These are phyloP conservation scores for Hymenoscyphus albidus DNA, from an alignment of 2,329 filamentous ascomycete genomes.

Conservation along the genomic window DNA sequence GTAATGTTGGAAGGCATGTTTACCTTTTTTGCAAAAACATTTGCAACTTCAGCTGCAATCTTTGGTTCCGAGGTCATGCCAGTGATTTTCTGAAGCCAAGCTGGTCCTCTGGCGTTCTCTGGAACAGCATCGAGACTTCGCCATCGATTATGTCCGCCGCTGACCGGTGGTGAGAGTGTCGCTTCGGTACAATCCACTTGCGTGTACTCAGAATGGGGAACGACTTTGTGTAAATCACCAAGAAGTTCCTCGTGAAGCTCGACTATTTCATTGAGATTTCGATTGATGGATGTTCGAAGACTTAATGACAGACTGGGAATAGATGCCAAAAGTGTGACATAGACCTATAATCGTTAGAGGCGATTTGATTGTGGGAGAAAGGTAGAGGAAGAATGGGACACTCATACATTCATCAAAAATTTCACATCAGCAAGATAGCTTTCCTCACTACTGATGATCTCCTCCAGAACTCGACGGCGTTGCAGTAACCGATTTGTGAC, in stretches of 20 bases:
- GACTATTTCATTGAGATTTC: slow-evolving; percentile 74
- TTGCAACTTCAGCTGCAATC: slow-evolving; percentile 57
- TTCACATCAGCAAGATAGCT: slow-evolving; percentile 84
- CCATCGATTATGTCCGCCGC: slow-evolving; percentile 43
- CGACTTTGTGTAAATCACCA: slow-evolving; percentile 63
- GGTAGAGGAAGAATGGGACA: slow-evolving; percentile 39
- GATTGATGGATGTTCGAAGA: slow-evolving; percentile 69
- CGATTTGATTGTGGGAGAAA: slow-evolving; percentile 56
- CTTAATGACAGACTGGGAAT: slow-evolving; percentile 61
- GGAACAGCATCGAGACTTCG: slow-evolving; percentile 39
- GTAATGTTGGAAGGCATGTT: slow-evolving; percentile 13
- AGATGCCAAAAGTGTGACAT: slow-evolving; percentile 71
- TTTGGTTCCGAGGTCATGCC: slow-evolving; percentile 56
- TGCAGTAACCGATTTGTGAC: slow-evolving; percentile 70
- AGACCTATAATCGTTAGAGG: slow-evolving; percentile 49
- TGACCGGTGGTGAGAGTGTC: slow-evolving; percentile 7
- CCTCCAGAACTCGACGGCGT: slow-evolving; percentile 75
- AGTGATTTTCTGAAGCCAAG: slow-evolving; percentile 45
- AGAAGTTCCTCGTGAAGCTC: slow-evolving; percentile 81
- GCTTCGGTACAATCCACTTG: slow-evolving; percentile 38
- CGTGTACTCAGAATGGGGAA: slow-evolving; percentile 65
- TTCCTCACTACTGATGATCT: slow-evolving; percentile 82
- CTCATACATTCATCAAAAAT: slow-evolving; percentile 74
- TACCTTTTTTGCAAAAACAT: slow-evolving; percentile 58
- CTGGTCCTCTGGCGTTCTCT: slow-evolving; percentile 35